phyloP scores from a whole-genome alignment of 345 rosid species.

The Balakata baccata region DNA sequence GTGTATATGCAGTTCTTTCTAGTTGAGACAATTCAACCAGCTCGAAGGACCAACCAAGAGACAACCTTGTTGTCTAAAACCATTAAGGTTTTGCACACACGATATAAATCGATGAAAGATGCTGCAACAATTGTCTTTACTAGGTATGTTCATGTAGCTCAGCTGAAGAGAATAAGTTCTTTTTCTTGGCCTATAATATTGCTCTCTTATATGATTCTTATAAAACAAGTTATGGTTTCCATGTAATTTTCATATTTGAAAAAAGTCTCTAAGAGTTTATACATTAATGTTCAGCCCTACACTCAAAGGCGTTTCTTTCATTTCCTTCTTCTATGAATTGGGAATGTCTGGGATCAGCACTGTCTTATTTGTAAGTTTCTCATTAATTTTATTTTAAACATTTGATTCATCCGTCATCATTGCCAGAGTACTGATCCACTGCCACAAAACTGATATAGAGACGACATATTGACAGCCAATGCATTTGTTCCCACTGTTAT shows the following conservation, averaged over 20 bases:
- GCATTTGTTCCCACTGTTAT: no score
- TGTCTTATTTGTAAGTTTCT: constrained; percentile 40
- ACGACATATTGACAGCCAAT: no score
- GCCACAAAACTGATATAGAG: no score
- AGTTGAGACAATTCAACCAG: constrained; percentile 33
- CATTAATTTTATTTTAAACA: neutral
- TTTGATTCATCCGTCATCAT: neutral
- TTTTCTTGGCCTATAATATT: no score
- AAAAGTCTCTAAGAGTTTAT: constrained; percentile 3
- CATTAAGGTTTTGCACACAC: constrained; percentile 22
- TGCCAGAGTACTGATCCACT: neutral
- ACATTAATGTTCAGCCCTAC: constrained; percentile 38
- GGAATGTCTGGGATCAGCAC: constrained; percentile 56
- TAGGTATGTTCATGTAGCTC: constrained; percentile 29
- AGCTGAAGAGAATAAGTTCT: neutral
- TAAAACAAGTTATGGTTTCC: no score
- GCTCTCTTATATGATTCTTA: no score
- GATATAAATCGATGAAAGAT: constrained; percentile 45
- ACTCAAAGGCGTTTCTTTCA: constrained; percentile 42
- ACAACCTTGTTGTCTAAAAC: constrained; percentile 30
- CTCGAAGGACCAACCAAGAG: constrained; percentile 31
- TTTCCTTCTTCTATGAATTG: constrained; percentile 52
- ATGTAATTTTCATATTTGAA: neutral
- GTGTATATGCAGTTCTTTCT: constrained; percentile 44
- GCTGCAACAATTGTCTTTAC: constrained; percentile 34